phyloP scores from a whole-genome alignment of 1,284 basidiomycete genomes.

The Pascua sp. region DNA sequence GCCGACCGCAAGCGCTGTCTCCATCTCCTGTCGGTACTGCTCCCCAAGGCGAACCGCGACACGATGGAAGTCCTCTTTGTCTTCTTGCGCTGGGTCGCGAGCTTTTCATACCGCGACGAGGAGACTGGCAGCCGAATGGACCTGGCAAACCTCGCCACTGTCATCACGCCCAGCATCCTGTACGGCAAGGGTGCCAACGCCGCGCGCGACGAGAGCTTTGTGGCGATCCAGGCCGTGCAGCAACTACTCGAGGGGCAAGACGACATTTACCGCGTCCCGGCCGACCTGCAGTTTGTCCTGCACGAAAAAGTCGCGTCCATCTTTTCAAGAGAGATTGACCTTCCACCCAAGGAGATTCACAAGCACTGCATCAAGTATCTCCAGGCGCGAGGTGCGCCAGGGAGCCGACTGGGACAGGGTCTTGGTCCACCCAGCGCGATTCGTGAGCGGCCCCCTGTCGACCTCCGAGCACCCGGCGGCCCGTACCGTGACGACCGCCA shows the following conservation, averaged over 20 bases:
- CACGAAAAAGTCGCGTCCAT: constrained; percentile 71
- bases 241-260: constrained; percentile 88
- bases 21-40: constrained; percentile 78
- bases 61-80: constrained; percentile 97
- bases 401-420: too few relatives aligned
- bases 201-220: constrained; percentile 88
- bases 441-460: too few relatives aligned
- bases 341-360: constrained; percentile 82
- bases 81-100: constrained; percentile 98
- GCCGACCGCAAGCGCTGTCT: constrained; percentile 77
- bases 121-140: constrained; percentile 99
- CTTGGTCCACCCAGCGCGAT: too few relatives aligned
- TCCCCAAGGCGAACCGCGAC: constrained; percentile 92
- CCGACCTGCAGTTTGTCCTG: constrained; percentile 75
- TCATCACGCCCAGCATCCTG: constrained; percentile 94
- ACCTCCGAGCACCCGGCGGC: too few relatives aligned
- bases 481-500: too few relatives aligned
- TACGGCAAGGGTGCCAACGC: constrained; percentile 80
- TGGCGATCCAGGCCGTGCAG: constrained; percentile 80
- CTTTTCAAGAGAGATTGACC: constrained; percentile 73
- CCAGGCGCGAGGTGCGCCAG: constrained; percentile 19
- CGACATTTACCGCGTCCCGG: constrained; percentile 83
- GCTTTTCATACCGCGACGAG: constrained; percentile 96
- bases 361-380: constrained; percentile 82
- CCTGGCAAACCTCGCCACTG: constrained; percentile 90